A percentile compares a stretch with the other conserved stretches of the same genome.
Evolutionary conservation across 148 eudicot genomes (phyloP).

Genomic region (Agrostemma githago): DNA sequence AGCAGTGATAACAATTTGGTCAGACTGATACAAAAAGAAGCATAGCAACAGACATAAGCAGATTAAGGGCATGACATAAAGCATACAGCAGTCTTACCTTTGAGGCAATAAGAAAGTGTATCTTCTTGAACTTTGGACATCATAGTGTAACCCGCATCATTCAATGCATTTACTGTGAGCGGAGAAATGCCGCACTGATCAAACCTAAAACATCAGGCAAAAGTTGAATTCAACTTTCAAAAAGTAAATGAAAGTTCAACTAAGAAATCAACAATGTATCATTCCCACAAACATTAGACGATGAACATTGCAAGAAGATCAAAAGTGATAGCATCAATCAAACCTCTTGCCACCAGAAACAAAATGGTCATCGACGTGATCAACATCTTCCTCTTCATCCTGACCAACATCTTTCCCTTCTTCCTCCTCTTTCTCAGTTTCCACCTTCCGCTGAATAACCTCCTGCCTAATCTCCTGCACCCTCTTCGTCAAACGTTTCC

Average conservation of each 20-base stretch:
- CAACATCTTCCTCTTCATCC: not conserved
- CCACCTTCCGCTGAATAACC: conserved; percentile 37
- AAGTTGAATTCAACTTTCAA: not conserved
- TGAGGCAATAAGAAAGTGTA: conserved; percentile 59
- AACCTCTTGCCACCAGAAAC: conserved; percentile 63
- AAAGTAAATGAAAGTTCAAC: not conserved
- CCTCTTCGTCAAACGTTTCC: conserved; percentile 38
- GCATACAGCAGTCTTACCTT: conserved; percentile 40
- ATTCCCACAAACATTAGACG: not conserved
- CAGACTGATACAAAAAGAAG: not conserved
- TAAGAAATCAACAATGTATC: not conserved
- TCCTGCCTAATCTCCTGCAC: conserved; percentile 50
- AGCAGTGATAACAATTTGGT: not conserved
- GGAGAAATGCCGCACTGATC: conserved; percentile 79
- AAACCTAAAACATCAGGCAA: conserved; percentile 49
- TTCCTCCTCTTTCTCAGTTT: not conserved
- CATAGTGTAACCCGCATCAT: conserved; percentile 71
- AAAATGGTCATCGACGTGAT: conserved; percentile 36
- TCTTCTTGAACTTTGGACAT: conserved; percentile 91
- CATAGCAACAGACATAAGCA: not conserved
- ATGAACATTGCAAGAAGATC: not conserved
- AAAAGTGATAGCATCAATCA: conserved; percentile 11
- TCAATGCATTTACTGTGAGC: conserved; percentile 70
- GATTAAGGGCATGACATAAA: not conserved
- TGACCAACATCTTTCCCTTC: no score